Evolutionary conservation across 352 stramenopile species (phyloP).

Genomic region (Phytophthora syringae): DNA sequence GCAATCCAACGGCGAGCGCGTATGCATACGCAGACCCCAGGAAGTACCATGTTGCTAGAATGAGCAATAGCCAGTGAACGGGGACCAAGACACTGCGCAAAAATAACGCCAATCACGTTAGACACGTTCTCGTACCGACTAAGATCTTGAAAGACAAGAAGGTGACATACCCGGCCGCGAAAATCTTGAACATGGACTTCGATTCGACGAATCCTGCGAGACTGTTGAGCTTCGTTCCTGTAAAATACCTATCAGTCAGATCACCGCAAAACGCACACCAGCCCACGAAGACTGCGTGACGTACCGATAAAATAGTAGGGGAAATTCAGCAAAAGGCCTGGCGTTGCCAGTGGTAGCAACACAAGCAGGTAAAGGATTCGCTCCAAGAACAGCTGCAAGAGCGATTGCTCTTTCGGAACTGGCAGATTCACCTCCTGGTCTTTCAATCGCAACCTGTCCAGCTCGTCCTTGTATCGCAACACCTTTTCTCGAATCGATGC

Average conservation of each 20-base stretch:
- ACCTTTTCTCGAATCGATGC: constrained; percentile 57
- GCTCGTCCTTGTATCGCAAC: constrained; percentile 59
- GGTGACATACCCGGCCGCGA: constrained; percentile 56
- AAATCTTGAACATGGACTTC: constrained; percentile 86
- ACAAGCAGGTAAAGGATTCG: constrained; percentile 72
- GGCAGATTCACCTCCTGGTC: constrained; percentile 71
- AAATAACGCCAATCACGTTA: constrained; percentile 9
- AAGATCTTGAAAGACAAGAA: neutral
- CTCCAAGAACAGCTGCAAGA: constrained; percentile 70
- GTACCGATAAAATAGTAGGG: constrained; percentile 84
- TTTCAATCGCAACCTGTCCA: constrained; percentile 68
- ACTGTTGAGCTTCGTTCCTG: constrained; percentile 75
- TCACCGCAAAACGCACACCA: neutral
- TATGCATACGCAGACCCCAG: constrained; percentile 68
- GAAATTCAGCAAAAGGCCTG: constrained; percentile 73
- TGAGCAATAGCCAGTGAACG: constrained; percentile 70
- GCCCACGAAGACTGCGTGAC: constrained; percentile 10
- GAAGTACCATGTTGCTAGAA: constrained; percentile 61
- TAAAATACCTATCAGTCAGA: constrained; percentile 3
- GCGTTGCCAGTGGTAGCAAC: constrained; percentile 69
- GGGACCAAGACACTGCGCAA: constrained; percentile 64
- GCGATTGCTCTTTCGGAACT: constrained; percentile 54
- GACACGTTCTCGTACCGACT: neutral
- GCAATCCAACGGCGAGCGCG: constrained; percentile 56
- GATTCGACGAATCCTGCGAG: constrained; percentile 74